Conservation (phyloP, 345 rosid genomes). For the Euclidium syriacum region DNA sequence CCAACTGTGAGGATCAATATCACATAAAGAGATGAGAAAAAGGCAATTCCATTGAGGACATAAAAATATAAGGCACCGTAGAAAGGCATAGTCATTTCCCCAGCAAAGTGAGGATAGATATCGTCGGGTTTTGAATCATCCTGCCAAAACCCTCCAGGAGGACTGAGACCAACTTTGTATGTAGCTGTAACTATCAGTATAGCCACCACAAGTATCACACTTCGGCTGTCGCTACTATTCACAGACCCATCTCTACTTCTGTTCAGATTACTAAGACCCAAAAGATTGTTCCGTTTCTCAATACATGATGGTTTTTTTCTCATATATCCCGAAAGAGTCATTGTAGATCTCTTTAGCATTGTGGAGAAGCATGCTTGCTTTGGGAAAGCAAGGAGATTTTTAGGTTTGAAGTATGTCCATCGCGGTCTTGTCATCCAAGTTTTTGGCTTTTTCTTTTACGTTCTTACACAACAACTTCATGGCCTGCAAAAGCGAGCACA, state of each 20-base stretch:
- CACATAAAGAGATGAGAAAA: slow-evolving; percentile 15
- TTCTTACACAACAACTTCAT: slow-evolving; percentile 8
- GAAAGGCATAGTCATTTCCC: slow-evolving; percentile 11
- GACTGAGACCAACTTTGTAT: slow-evolving; percentile 33
- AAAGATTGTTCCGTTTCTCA: slow-evolving; percentile 5
- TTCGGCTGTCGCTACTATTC: not conserved
- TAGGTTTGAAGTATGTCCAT: slow-evolving; percentile 21
- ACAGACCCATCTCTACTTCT: not conserved
- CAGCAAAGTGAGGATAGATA: not conserved
- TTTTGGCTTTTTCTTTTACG: slow-evolving; percentile 24
- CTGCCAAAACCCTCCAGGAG: slow-evolving; percentile 31
- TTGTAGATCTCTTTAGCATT: slow-evolving; percentile 3
- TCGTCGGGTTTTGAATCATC: not conserved
- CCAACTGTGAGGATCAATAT: slow-evolving; percentile 17
- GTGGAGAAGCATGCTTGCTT: not conserved
- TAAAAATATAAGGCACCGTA: not conserved
- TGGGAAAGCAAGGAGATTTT: not conserved
- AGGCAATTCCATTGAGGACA: slow-evolving; percentile 17
- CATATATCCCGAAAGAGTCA: slow-evolving; percentile 12
- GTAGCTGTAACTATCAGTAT: slow-evolving; percentile 36
- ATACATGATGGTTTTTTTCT: not conserved
- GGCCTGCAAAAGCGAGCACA: slow-evolving; percentile 11
- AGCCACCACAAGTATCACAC: slow-evolving; percentile 28
- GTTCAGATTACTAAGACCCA: not conserved
- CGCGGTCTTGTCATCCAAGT: slow-evolving; percentile 21